Conservation (phyloP, 495 filamentous ascomycete species). For the Aspergillus bridgeri region DNA sequence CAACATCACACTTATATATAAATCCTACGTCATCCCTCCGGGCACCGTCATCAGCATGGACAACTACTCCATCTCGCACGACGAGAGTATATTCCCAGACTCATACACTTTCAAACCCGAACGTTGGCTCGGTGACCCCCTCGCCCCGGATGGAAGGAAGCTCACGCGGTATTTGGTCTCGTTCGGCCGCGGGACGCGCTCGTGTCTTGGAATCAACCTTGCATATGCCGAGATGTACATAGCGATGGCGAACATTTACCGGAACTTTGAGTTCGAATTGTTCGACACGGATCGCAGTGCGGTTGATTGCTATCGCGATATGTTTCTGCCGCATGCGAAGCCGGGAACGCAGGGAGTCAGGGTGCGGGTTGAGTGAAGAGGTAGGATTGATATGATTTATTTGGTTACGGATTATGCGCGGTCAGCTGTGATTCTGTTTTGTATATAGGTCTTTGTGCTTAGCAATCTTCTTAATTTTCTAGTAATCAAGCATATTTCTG, state of each 20-base stretch:
- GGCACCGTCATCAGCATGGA: constrained; percentile 36
- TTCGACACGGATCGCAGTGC: constrained; percentile 13
- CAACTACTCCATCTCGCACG: constrained; percentile 25
- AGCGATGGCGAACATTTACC: constrained; percentile 41
- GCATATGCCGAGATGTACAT: constrained; percentile 47
- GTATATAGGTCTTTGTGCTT: background rate
- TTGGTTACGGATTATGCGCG: background rate
- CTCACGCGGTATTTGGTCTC: constrained; percentile 20
- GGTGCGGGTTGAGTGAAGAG: constrained; percentile 3
- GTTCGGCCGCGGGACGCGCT: constrained; percentile 31
- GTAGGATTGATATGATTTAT: background rate
- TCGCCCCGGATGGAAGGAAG: constrained; percentile 17
- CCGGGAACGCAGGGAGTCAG: constrained; percentile 12
- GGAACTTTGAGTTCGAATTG: constrained; percentile 28
- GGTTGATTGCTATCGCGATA: constrained; percentile 8
- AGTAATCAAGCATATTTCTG: too few species aligned
- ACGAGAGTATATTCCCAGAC: constrained; percentile 31
- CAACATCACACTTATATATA: constrained; percentile 9
- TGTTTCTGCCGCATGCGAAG: constrained; percentile 12
- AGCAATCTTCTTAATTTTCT: background rate
- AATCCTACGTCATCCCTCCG: constrained; percentile 25
- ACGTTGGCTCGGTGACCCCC: constrained; percentile 35
- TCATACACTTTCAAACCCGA: constrained; percentile 40
- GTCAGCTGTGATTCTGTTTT: background rate
- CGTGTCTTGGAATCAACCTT: constrained; percentile 40